phyloP scores from a whole-genome alignment of 768 basidiomycete genomes.

The Daedaleopsis nitida region DNA sequence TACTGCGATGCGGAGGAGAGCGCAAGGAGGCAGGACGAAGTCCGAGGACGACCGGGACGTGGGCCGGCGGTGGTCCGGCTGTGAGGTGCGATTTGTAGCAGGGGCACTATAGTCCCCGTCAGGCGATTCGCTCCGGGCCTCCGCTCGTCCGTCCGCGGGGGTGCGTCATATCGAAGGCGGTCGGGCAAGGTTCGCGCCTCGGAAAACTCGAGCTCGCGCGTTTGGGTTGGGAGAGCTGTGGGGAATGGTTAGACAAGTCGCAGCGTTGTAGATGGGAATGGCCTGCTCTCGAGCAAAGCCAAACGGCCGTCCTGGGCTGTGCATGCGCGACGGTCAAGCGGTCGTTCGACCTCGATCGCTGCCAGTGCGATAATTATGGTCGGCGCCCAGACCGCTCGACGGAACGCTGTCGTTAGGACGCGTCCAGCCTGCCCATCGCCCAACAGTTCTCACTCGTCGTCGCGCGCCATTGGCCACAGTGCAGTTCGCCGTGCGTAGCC shows the following conservation, averaged over 20 bases:
- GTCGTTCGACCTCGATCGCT: neutral
- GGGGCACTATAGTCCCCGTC: too few relatives aligned
- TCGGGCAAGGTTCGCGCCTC: too few relatives aligned
- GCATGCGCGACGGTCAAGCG: neutral
- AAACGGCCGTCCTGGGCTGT: too few relatives aligned
- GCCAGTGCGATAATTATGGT: neutral
- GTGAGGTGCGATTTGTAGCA: too few relatives aligned
- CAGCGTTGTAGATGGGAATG: neutral
- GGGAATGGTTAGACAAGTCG: too few relatives aligned
- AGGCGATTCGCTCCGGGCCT: too few relatives aligned
- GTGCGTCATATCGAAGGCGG: too few relatives aligned
- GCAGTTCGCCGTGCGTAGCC: too few relatives aligned
- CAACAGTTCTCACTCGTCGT: neutral
- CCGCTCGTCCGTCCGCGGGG: too few relatives aligned
- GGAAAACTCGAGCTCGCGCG: too few relatives aligned
- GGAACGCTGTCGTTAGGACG: neutral
- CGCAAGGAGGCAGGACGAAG: neutral
- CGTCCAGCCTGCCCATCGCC: neutral
- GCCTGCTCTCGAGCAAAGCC: neutral
- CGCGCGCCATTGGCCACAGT: too few relatives aligned
- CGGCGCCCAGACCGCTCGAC: neutral
- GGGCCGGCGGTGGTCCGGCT: neutral
- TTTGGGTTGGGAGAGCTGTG: too few relatives aligned
- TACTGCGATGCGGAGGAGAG: neutral
- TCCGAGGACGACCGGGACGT: neutral